Conservation (phyloP, 352 stramenopile genomes). For the Pythium utonaiense region DNA sequence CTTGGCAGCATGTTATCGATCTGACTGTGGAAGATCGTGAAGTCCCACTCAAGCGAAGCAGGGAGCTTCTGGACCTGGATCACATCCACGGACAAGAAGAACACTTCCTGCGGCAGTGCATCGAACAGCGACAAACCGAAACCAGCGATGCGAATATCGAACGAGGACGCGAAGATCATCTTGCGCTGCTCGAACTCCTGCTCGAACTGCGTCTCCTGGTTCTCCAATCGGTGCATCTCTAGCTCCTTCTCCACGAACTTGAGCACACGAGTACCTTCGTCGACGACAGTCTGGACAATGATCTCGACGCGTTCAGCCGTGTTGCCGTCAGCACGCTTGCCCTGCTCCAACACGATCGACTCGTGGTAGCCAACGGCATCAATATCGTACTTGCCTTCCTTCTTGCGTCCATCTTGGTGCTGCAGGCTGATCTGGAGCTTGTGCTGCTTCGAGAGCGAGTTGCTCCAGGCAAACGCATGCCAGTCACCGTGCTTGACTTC, state of each 20-base stretch:
- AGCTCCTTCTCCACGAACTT: conserved; percentile 81
- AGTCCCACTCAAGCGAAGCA: conserved; percentile 67
- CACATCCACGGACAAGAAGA: conserved; percentile 76
- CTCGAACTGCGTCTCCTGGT: conserved; percentile 56
- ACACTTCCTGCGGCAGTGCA: conserved; percentile 76
- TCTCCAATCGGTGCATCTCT: conserved; percentile 67
- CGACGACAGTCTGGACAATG: conserved; percentile 74
- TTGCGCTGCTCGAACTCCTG: conserved; percentile 73
- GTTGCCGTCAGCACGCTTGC: conserved; percentile 34
- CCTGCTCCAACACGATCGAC: conserved; percentile 53
- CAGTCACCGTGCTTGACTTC: conserved; percentile 67
- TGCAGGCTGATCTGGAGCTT: conserved; percentile 63
- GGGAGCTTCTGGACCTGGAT: conserved; percentile 70
- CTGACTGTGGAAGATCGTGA: conserved; percentile 79
- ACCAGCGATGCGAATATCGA: conserved; percentile 73
- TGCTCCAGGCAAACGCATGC: conserved; percentile 83
- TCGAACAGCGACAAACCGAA: conserved; percentile 79
- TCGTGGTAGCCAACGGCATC: conserved; percentile 80
- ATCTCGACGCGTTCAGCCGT: conserved; percentile 49
- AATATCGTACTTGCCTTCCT: conserved; percentile 81
- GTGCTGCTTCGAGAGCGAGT: conserved; percentile 81
- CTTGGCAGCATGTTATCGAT: conserved; percentile 83
- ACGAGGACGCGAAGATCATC: conserved; percentile 79
- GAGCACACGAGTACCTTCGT: conserved; percentile 74
- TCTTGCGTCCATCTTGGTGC: conserved; percentile 47